Conservation (phyloP, 2,329 filamentous ascomycete genomes). For the Fusarium verrucosum region DNA sequence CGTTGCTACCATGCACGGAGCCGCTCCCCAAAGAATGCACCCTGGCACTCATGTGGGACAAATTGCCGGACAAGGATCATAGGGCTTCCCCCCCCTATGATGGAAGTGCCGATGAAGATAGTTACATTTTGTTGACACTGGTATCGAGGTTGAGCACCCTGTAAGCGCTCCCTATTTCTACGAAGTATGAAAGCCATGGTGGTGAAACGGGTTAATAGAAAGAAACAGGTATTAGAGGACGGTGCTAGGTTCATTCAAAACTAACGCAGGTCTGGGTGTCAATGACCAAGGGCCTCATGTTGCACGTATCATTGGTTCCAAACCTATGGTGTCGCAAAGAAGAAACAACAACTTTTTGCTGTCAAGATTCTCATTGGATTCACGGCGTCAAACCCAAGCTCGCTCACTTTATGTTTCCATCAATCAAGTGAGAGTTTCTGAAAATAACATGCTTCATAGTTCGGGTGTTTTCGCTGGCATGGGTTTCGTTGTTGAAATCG, state of each 20-base stretch:
- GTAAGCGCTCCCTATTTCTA: not conserved
- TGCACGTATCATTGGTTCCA: not conserved
- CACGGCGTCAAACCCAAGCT: not conserved
- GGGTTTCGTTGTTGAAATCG: not conserved
- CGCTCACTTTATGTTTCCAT: not conserved
- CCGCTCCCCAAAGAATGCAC: not conserved
- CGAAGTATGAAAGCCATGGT: not conserved
- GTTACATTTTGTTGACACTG: constrained; percentile 10
- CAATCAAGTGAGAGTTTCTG: not conserved
- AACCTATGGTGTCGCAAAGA: constrained; percentile 3
- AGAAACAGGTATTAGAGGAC: not conserved
- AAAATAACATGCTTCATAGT: not conserved
- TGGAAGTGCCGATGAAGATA: not conserved
- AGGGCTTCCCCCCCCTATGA: not conserved
- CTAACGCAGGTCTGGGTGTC: not conserved
- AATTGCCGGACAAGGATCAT: not conserved
- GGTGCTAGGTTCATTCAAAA: not conserved
- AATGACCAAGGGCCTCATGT: not conserved
- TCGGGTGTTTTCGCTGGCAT: not conserved
- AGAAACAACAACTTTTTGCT: not conserved
- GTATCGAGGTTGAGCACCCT: not conserved
- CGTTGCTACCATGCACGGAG: not conserved
- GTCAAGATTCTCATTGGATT: not conserved
- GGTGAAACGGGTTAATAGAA: not conserved
- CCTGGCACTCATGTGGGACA: not conserved